phyloP scores from a whole-genome alignment of 257 asterid genomes.

The Schizonepeta tenuifolia region DNA sequence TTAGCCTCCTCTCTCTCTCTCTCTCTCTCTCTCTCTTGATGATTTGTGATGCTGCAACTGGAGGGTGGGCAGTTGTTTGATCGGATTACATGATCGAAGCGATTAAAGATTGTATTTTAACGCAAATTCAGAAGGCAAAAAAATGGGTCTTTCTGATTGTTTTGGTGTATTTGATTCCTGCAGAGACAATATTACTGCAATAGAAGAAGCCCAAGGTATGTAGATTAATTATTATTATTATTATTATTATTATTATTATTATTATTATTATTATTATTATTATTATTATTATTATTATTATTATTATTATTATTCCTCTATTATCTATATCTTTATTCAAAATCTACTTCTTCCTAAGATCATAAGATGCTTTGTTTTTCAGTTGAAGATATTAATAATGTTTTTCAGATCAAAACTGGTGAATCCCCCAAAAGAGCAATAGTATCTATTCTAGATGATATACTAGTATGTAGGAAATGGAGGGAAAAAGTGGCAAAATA shows the following conservation, averaged over 20 bases:
- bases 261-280: no score
- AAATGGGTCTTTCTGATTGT: slow-evolving; percentile 60
- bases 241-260: no score
- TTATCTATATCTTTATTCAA: not conserved
- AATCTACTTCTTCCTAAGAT: not conserved
- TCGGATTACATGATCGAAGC: slow-evolving; percentile 22
- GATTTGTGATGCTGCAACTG: slow-evolving; percentile 30
- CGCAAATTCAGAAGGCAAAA: slow-evolving; percentile 1
- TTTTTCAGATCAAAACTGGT: not conserved
- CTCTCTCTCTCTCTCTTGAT: not conserved
- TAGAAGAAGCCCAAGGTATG: slow-evolving; percentile 49
- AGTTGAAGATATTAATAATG: not conserved
- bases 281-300: no score
- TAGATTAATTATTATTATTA: not conserved
- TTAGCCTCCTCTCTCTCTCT: not conserved
- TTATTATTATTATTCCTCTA: no score
- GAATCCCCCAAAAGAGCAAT: not conserved
- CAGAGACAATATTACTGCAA: slow-evolving; percentile 32
- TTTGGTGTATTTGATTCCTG: slow-evolving; percentile 58
- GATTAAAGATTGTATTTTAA: slow-evolving; percentile 35
- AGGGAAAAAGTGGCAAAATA: not conserved
- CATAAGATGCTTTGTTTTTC: not conserved
- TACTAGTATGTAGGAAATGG: no score
- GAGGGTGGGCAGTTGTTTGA: slow-evolving; percentile 18
- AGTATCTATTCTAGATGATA: not conserved